Base-by-base conservation (phyloP, 495 filamentous ascomycete species). In the Penicillium paxilli region DNA sequence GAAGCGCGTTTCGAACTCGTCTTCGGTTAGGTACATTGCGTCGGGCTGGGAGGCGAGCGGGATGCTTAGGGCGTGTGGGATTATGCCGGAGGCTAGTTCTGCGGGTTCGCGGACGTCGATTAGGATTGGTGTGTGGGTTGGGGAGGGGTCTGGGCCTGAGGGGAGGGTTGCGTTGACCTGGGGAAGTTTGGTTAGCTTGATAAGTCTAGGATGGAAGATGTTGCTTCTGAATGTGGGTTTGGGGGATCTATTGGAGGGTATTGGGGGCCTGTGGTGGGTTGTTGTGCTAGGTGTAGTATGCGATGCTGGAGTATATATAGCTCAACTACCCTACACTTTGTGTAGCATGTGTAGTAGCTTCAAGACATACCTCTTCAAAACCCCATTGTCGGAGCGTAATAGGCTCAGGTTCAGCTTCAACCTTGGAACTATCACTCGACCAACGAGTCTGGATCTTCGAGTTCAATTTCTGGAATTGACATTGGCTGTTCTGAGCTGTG, bases 51-150 rank as follows among this genome's bases (percentile, higher is more conserved):
- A 87, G 0, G 77, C 80, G 37, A 98, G 74, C 26, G 94, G 93
- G 51, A 98, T 82, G 75, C 87, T 89, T 47, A 90, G 66, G 0
- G 91, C 87, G 20, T 79, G 77, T 1, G 94, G 93, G 69, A 98
- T 96, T 20, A 79, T 79, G 30, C 92, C 92, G 0, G 84, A 84
- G 4, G 70, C 56, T 26, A 91, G 82, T 71, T 98, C 94, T 58
- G 72, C 59, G 40, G 92, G 91, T 73, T 97, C 93, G 69, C 94
- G 93, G 59, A 90, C 83, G 76, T 98, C 92, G 58, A 80, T 65
- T 20, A 80, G 66, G 60, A 76, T 71, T 38, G 61, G 58, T 9
- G 55, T 68, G 44, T 70, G 62, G 30, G 58, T 59, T 41, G 62
- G 64, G 28, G 63, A 59, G 24, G 55, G 47, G n/a, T n/a, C n/a